Evolutionary conservation across 768 basidiomycete species (phyloP).

Genomic region (Tricholoma bakamatsutake): DNA sequence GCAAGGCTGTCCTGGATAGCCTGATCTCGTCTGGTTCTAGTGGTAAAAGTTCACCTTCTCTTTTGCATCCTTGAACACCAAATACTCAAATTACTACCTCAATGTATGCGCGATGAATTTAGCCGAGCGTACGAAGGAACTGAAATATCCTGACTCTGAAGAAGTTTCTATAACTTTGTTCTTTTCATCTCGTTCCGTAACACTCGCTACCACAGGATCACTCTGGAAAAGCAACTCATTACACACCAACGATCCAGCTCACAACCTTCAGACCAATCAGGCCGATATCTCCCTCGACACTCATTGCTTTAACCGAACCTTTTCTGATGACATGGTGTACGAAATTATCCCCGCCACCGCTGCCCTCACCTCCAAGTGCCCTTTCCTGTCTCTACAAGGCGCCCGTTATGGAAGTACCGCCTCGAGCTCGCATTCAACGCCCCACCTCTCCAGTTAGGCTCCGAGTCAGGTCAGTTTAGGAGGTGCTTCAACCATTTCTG

Average conservation of each 20-base stretch:
- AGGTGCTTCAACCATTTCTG: background rate
- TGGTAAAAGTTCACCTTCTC: slow-evolving; percentile 7
- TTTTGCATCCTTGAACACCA: background rate
- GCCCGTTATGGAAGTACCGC: background rate
- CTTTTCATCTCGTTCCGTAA: background rate
- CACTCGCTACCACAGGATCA: background rate
- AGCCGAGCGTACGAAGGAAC: background rate
- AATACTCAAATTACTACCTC: background rate
- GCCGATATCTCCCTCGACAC: slow-evolving; percentile 31
- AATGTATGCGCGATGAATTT: background rate
- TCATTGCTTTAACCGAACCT: slow-evolving; percentile 39
- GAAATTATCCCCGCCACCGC: background rate
- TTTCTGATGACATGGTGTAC: slow-evolving; percentile 35
- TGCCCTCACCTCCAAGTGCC: background rate
- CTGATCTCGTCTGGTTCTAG: slow-evolving; percentile 24
- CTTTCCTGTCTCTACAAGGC: background rate
- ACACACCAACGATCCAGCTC: background rate
- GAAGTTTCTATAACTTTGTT: background rate
- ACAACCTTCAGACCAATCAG: slow-evolving; percentile 13
- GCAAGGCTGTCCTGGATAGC: slow-evolving; percentile 20
- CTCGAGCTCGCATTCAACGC: background rate
- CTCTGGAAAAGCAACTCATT: background rate
- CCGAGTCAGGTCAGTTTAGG: background rate
- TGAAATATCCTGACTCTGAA: background rate
- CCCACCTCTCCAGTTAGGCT: background rate